Conservation (phyloP, 768 basidiomycete genomes). For the Tulasnella sp. region DNA sequence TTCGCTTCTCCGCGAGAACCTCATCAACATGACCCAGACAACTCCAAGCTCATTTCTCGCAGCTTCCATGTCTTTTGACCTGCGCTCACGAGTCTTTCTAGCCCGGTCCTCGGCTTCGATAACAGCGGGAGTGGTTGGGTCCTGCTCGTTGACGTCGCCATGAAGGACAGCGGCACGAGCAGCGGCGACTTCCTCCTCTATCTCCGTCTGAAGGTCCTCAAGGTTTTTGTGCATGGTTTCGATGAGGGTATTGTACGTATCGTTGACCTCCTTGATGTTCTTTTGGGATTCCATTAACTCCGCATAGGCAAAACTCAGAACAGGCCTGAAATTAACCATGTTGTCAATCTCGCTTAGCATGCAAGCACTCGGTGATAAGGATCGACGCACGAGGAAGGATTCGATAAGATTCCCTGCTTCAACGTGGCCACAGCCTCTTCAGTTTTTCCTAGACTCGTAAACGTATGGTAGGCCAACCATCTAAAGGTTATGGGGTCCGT, state of each 20-base stretch:
- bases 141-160: constrained; percentile 3
- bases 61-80: constrained; percentile 50
- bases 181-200: constrained; percentile 48
- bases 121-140: constrained; percentile 25
- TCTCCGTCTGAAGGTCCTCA: constrained; percentile 50
- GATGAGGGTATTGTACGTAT: constrained; percentile 73
- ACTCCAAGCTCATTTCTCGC: constrained; percentile 73
- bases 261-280: constrained; percentile 69
- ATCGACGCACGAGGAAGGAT: constrained; percentile 67
- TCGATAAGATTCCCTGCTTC: constrained; percentile 85
- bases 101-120: constrained; percentile 37
- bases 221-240: constrained; percentile 64
- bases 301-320: constrained; percentile 87
- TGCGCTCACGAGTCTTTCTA: constrained; percentile 41
- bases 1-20: constrained; percentile 86
- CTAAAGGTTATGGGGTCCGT: constrained; percentile 48
- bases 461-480: constrained; percentile 91
- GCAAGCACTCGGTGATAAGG: neutral
- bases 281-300: constrained; percentile 70
- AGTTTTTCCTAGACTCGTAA: constrained; percentile 67
- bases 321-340: constrained; percentile 56
- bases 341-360: constrained; percentile 17
- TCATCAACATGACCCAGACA: constrained; percentile 81
- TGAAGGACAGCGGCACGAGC: constrained; percentile 37
- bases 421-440: constrained; percentile 84